Percentiles rank a stretch among this genome's conserved stretches.
Evolutionary conservation across 192 early-diverging fungal genomes (phyloP).

Genomic region (Pilobolus umbonatus): DNA sequence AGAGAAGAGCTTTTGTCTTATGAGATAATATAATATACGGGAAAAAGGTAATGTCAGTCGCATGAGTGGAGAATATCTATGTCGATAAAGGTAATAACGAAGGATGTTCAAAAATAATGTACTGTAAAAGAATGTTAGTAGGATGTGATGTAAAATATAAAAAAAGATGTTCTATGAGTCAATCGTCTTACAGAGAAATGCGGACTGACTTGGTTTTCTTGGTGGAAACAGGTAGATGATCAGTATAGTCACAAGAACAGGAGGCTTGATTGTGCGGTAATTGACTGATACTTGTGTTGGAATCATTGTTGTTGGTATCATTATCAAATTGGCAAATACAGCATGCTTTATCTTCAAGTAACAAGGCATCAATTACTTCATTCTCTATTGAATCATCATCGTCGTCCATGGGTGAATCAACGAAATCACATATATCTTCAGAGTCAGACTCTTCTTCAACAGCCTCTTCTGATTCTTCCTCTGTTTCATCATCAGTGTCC

Average conservation of each 20-base stretch:
- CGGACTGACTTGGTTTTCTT: neutral
- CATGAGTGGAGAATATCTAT: too few relatives aligned
- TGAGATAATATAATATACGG: too few relatives aligned
- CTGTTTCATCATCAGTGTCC: neutral
- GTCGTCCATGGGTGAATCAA: neutral
- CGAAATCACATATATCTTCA: neutral
- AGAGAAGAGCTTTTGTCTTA: too few relatives aligned
- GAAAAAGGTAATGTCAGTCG: too few relatives aligned
- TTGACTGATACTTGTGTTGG: neutral
- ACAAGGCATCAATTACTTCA: neutral
- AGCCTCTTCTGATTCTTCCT: constrained; percentile 1
- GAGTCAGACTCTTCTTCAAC: constrained; percentile 8
- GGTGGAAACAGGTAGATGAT: too few relatives aligned
- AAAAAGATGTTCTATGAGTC: too few relatives aligned
- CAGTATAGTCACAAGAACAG: too few relatives aligned
- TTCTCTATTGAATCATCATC: constrained; percentile 8
- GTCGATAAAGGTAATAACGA: too few relatives aligned
- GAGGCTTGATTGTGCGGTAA: too few relatives aligned
- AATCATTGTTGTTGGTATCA: neutral
- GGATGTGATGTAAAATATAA: too few relatives aligned
- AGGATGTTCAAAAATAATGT: too few relatives aligned
- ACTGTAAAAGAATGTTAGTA: too few relatives aligned
- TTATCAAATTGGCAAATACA: constrained; percentile 9
- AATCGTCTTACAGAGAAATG: neutral
- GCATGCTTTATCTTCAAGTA: neutral